Base-by-base conservation (phyloP, 192 early-diverging fungal genomes). In the Linnemannia schmuckeri region DNA sequence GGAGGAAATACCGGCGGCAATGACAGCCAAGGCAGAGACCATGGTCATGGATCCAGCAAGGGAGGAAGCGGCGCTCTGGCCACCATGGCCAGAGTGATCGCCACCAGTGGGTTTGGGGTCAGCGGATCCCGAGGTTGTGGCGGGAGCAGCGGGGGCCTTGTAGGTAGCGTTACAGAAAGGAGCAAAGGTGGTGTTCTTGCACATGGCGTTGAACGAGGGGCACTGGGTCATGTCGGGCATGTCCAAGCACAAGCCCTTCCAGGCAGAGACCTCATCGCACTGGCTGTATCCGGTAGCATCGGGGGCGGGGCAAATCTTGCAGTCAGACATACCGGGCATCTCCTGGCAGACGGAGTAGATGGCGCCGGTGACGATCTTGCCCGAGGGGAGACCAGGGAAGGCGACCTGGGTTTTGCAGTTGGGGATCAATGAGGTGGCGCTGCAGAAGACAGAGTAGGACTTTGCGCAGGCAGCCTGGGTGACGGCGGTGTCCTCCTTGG, bases 211-310 rank as follows among this genome's bases (percentile, higher is more conserved):
- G 80, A 55, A 87, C 7, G 85, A 42, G 40, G 85, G 76, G 72
- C 85, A 87, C 66, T 87, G 79, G 9, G 52, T 75, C 85, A 87
- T 87, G 18, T 87, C 76, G 54, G 85, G 85, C 85, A 87, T 87
- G 33, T 81, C 80, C 27, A 87, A 27, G 71, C 85, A 87, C n/a
- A 87, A 55, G 33, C 76, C 79, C 76, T 87, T 81, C 79, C 75
- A 81, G 24, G 85, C 85, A 46, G 72, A 47, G 40, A 87, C 80
- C 72, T 87, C 85, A 27, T 87, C 85, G 33, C 85, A 87, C 5
- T 78, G 74, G 72, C 85, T 81, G 76, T 87, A 87, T 10, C 85
- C 85, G 41, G 83, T 61, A 30, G 79, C 85, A n/a, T 81, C 80
- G 37, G 85, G 85, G 12, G n/a, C 80, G 24, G 85, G 85, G 80